These are phyloP conservation scores for Blastocladiella britannica DNA, from an alignment of 192 early-diverging fungal genomes.

Conservation along the genomic window DNA sequence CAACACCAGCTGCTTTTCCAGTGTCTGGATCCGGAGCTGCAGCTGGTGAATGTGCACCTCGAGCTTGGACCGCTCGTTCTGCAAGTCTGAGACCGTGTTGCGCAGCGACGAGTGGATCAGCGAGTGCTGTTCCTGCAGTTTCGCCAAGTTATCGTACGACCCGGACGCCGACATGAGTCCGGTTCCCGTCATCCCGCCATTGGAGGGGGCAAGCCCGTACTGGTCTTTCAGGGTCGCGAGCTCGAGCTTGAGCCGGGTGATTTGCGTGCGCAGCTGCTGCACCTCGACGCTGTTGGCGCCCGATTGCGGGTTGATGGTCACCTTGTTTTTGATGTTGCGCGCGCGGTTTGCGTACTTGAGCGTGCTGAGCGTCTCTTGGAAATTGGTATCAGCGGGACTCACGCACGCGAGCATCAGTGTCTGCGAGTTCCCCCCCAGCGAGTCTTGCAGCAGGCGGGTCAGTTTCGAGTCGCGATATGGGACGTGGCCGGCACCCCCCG, in stretches of 20 bases:
- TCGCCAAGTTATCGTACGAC: conserved; percentile 5
- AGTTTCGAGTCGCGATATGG: conserved; percentile 96
- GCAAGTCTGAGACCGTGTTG: background rate
- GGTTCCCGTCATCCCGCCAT: no score
- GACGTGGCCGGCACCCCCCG: conserved; percentile 36
- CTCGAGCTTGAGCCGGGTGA: conserved; percentile 28
- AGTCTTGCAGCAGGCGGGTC: conserved; percentile 88
- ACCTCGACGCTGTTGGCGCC: conserved; percentile 25
- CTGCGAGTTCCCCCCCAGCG: conserved; percentile 78
- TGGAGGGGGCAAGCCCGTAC: conserved; percentile 4
- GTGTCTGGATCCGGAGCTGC: conserved; percentile 22
- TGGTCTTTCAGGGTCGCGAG: conserved; percentile 14
- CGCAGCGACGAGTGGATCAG: background rate
- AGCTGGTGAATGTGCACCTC: conserved; percentile 7
- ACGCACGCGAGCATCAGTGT: conserved; percentile 95
- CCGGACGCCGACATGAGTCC: conserved; percentile 7
- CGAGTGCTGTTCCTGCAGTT: background rate
- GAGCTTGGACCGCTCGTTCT: background rate
- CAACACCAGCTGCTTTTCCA: conserved; percentile 15
- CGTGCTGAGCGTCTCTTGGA: conserved; percentile 83
- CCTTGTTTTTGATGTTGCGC: conserved; percentile 60
- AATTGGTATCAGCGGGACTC: conserved; percentile 61
- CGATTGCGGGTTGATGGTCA: conserved; percentile 29
- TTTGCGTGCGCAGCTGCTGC: conserved; percentile 26
- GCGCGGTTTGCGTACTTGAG: conserved; percentile 90